Percentiles rank a stretch among this genome's conserved stretches.
Evolutionary conservation across 148 eudicot species (phyloP).

Genomic region (Nyssa sinensis): DNA sequence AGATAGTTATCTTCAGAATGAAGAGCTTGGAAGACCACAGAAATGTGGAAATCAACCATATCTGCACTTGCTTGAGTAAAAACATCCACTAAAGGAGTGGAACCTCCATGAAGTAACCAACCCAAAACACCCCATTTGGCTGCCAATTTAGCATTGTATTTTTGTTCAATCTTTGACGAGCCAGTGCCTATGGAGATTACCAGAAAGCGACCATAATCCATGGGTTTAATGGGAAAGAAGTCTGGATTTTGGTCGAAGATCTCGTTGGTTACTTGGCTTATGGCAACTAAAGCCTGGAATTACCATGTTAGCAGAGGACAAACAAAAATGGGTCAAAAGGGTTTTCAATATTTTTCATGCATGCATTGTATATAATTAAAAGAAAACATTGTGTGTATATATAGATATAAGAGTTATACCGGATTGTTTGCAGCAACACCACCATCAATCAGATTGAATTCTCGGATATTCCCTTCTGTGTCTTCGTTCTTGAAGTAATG

Average conservation of each 20-base stretch:
- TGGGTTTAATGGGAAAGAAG: conserved; percentile 7
- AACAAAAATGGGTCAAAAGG: too few species aligned
- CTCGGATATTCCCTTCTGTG: not conserved
- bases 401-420: not conserved
- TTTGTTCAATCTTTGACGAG: not conserved
- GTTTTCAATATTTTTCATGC: too few species aligned
- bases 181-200: conserved; percentile 24
- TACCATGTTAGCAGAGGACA: not conserved
- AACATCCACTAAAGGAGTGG: conserved; percentile 14
- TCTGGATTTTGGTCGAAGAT: conserved; percentile 8
- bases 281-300: conserved; percentile 19
- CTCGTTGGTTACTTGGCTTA: conserved; percentile 14
- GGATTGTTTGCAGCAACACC: conserved; percentile 29
- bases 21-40: conserved; percentile 13
- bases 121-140: conserved; percentile 15
- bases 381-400: too few species aligned
- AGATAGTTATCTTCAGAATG: conserved; percentile 9
- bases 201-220: conserved; percentile 8
- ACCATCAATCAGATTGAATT: conserved; percentile 19
- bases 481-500: conserved; percentile 7
- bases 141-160: conserved; percentile 18
- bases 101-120: conserved; percentile 12
- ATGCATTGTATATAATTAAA: too few species aligned
- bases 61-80: conserved; percentile 23
- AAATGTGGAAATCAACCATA: conserved; percentile 20